Evolutionary conservation across 2,329 filamentous ascomycete genomes (phyloP), one percentile per base, ranked within the genome.

Genomic region (Niveomyces coronatus): DNA sequence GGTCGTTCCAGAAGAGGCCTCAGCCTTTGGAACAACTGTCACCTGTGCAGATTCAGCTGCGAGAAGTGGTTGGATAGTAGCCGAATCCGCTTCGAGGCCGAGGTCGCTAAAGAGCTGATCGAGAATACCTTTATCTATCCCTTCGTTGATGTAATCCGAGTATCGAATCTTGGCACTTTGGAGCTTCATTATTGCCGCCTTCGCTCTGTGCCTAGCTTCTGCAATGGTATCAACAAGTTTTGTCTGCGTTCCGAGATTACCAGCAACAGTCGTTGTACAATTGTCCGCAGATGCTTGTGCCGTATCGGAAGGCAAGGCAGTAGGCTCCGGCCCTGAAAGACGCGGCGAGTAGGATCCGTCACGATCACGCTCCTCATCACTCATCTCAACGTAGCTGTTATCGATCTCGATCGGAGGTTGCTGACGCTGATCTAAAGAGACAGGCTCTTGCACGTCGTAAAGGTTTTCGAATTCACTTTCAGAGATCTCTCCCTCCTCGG

Each of bases 401-500:
- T 39, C 31, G 16, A 39, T 39, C 17, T 39, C 37, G 10, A 40
- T 43, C 4, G 30, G 16, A 11, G 18, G 19, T 11, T 31, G 31
- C 10, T 23, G 11, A 15, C 13, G 22, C 19, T 24, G 29, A 35
- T 11, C n/a, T 17, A 19, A 31, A 30, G 19, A 20, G 17, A 33
- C 37, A 7, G 20, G 24, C 5, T 44, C 39, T 9, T 43, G 45
- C 9, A 68, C 64, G 34, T 74, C 69, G 44, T 76, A 76, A 3
- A 70, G 49, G 47, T 76, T 70, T 35, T 76, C 71, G 34, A 71
- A 67, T 48, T 81, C 77, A 14, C 68, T 73, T 49, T 89, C 85
- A 45, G 76, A 83, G 20, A 91, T 56, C 55, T 93, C 85, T 13
- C 82, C 84, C 50, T 93, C 85, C 51, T 91, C 84, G 32, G 51